Conservation (phyloP, 345 rosid species). For the Eucalyptus pauciflora region DNA sequence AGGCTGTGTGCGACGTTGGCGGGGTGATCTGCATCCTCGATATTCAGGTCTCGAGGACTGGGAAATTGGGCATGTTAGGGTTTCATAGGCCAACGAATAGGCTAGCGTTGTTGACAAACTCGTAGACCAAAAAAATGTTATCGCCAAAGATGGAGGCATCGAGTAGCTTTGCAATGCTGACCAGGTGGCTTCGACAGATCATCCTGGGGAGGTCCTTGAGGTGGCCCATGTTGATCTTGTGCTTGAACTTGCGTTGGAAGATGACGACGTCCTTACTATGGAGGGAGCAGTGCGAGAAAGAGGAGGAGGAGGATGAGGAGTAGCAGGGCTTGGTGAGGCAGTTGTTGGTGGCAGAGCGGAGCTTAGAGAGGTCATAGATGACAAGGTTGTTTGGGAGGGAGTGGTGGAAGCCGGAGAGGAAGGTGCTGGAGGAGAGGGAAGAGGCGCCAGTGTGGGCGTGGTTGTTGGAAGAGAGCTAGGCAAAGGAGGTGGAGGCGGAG, state of each 20-base stretch:
- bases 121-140: constrained; percentile 60
- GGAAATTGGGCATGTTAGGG: constrained; percentile 43
- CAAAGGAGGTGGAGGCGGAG: neutral
- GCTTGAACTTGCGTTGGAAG: constrained; percentile 63
- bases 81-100: constrained; percentile 60
- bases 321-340: constrained; percentile 58
- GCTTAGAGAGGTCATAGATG: constrained; percentile 67
- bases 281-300: constrained; percentile 68
- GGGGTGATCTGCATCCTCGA: constrained; percentile 65
- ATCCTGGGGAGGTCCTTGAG: constrained; percentile 37
- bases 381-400: constrained; percentile 60
- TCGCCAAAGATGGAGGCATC: constrained; percentile 63
- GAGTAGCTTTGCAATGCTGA: constrained; percentile 42
- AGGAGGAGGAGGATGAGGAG: constrained; percentile 36
- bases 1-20: constrained; percentile 74
- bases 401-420: constrained; percentile 26
- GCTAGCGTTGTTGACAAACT: constrained; percentile 41
- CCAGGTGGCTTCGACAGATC: constrained; percentile 62
- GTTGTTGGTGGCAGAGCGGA: constrained; percentile 77
- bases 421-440: constrained; percentile 14
- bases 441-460: neutral
- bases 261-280: constrained; percentile 46
- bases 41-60: constrained; percentile 56
- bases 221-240: constrained; percentile 20
- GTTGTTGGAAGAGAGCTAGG: neutral